These are phyloP conservation scores for Polytrichum commune DNA, from an alignment of 225 moss, liverwort and hornwort genomes.

Conservation along the genomic window DNA sequence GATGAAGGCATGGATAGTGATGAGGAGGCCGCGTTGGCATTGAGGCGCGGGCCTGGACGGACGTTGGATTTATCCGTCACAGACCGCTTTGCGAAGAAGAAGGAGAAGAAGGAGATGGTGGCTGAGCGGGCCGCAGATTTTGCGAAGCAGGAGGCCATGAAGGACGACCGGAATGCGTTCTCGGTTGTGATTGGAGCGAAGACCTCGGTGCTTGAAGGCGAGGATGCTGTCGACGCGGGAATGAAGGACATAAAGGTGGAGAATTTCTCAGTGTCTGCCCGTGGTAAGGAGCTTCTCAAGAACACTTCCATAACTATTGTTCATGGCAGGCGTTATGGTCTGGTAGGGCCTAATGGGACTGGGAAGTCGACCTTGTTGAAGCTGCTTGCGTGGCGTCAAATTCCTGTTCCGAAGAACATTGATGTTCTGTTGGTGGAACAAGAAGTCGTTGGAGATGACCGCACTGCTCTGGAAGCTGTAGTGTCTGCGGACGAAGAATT, in stretches of 20 bases:
- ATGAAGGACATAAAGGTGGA: constrained; percentile 87
- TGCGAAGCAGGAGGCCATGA: constrained; percentile 76
- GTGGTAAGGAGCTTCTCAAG: constrained; percentile 80
- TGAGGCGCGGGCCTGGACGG: constrained; percentile 36
- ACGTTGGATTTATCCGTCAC: constrained; percentile 63
- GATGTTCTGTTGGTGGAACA: constrained; percentile 94
- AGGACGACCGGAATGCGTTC: constrained; percentile 82
- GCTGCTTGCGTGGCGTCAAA: constrained; percentile 91
- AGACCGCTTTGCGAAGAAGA: constrained; percentile 74
- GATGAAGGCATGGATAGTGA: constrained; percentile 54
- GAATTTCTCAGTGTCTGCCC: constrained; percentile 86
- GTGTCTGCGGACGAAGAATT: constrained; percentile 90
- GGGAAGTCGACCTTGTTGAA: constrained; percentile 92
- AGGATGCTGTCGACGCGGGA: constrained; percentile 75
- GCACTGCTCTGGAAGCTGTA: constrained; percentile 69
- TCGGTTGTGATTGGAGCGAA: constrained; percentile 80
- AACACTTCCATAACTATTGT: constrained; percentile 82
- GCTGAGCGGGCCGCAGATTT: constrained; percentile 56
- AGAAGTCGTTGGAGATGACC: constrained; percentile 90
- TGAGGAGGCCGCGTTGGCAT: constrained; percentile 45
- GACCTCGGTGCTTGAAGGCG: constrained; percentile 60
- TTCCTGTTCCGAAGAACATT: constrained; percentile 92
- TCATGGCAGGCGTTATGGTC: constrained; percentile 84
- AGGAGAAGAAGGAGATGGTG: constrained; percentile 87
- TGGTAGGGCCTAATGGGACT: constrained; percentile 92